Percentiles rank a stretch among this genome's conserved stretches.
These are phyloP conservation scores for Paecilomyces niveus DNA, from an alignment of 2,329 filamentous ascomycete genomes.

Conservation along the genomic window DNA sequence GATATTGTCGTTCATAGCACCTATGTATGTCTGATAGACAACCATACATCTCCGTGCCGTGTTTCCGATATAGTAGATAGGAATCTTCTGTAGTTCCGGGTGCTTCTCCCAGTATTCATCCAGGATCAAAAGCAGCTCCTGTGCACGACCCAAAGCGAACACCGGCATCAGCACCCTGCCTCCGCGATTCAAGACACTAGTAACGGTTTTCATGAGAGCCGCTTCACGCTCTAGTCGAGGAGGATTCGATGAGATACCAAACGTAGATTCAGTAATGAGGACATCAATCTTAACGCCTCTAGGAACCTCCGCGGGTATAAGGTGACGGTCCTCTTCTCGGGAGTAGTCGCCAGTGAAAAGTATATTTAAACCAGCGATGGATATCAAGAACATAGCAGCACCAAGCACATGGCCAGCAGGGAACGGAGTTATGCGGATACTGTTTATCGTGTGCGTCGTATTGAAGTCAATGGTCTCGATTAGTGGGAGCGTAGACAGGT, in stretches of 20 bases:
- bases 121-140: constrained; percentile 87
- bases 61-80: constrained; percentile 96
- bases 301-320: constrained; percentile 88
- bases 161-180: constrained; percentile 91
- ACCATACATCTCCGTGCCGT: constrained; percentile 96
- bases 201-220: constrained; percentile 92
- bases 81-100: constrained; percentile 76
- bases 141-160: constrained; percentile 86
- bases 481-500: constrained; percentile 82
- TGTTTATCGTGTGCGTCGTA: constrained; percentile 94
- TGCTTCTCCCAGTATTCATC: constrained; percentile 97
- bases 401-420: constrained; percentile 97
- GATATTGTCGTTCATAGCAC: constrained; percentile 99
- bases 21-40: constrained; percentile 96
- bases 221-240: constrained; percentile 86
- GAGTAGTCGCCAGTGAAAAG: constrained; percentile 98
- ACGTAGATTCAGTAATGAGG: constrained; percentile 94
- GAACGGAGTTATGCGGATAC: constrained; percentile 93
- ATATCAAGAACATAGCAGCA: constrained; percentile 95
- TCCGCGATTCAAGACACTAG: constrained; percentile 80
- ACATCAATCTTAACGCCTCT: constrained; percentile 88
- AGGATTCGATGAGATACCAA: constrained; percentile 89
- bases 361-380: constrained; percentile 93
- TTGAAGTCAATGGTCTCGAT: constrained; percentile 99
- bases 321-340: constrained; percentile 86